Base-by-base conservation (phyloP, 371 early-diverging fungal genomes). In the Funneliformis caledonium region DNA sequence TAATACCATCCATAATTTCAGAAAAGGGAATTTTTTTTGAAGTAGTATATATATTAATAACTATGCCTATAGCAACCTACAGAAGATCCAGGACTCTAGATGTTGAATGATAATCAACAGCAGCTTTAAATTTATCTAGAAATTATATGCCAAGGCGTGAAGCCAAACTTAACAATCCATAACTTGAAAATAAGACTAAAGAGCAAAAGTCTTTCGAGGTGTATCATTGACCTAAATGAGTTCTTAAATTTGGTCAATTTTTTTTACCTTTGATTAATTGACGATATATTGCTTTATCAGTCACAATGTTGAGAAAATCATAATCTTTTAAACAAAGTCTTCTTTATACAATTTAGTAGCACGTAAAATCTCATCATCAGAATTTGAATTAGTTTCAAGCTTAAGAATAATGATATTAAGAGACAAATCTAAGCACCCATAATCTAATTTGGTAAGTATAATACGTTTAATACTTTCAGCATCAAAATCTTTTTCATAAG, bases 141-240 rank as follows among this genome's bases (percentile, higher is more conserved):
- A 42, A 72, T 43, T 50, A 6, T 43, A 72, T 50, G 5, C 72
- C 72, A 72, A 72, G 72, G 3, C 2, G 16, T 50, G 52, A 31
- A 33, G 75, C 61, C 7, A 75, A n/a, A n/a, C 43, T 59, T 56
- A 60, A 52, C 4, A 75, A 14, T 12, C 75, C 75, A 74, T 74
- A 74, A 19, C 75, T 60, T 59, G 75, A 59, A 59, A 74, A 74
- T 59, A 72, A 8, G 5, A 72, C 22, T 45, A 52, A 19, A 72
- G 10, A 37, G 12, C 73, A 72, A 22, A 72, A 37, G 73, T 52
- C 73, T 12, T 50, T 48, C 9, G 75, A 74, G 14, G 60, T 74
- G 19, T 74, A 60, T 60, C 60, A 74, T n/a, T 74, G 60, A 19
- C 75, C 75, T 64, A 72, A 48, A 72, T 26, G 70, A 70, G 56